phyloP scores from a whole-genome alignment of 495 filamentous ascomycete genomes.

The Aspergillus taichungensis region DNA sequence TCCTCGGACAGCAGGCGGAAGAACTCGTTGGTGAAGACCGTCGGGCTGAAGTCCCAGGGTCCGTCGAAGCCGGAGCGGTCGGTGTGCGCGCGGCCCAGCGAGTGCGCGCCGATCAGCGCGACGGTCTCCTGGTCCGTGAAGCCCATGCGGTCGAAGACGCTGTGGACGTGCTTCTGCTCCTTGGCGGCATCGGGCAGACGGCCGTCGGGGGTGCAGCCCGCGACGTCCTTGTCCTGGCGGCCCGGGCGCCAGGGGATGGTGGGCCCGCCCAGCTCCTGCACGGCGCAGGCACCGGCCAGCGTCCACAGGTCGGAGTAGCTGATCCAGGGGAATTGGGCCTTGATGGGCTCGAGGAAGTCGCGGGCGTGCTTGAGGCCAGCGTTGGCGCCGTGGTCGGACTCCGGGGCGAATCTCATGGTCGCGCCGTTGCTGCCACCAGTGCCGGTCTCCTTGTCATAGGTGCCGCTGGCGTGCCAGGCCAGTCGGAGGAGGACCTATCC shows the following conservation, averaged over 20 bases:
- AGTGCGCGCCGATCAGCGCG: slow-evolving; percentile 82
- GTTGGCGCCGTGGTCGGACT: slow-evolving; percentile 88
- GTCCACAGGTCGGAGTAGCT: slow-evolving; percentile 95
- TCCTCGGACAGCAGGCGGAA: slow-evolving; percentile 79
- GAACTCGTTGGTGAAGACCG: slow-evolving; percentile 89
- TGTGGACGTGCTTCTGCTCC: slow-evolving; percentile 73
- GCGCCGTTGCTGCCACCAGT: slow-evolving; percentile 95
- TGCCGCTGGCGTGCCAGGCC: slow-evolving; percentile 82
- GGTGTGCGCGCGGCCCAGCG: slow-evolving; percentile 84
- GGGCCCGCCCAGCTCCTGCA: slow-evolving; percentile 94
- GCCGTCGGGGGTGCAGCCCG: slow-evolving; percentile 87
- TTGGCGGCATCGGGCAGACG: slow-evolving; percentile 86
- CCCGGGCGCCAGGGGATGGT: slow-evolving; percentile 84
- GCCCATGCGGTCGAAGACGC: slow-evolving; percentile 95
- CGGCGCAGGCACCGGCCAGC: slow-evolving; percentile 70
- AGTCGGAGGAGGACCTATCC: slow-evolving; percentile 61
- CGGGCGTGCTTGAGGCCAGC: slow-evolving; percentile 82
- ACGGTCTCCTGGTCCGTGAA: slow-evolving; percentile 98
- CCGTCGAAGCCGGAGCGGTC: slow-evolving; percentile 84
- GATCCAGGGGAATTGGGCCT: slow-evolving; percentile 91
- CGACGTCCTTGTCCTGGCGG: slow-evolving; percentile 70
- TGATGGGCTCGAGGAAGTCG: slow-evolving; percentile 86
- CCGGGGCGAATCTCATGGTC: slow-evolving; percentile 94
- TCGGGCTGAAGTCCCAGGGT: slow-evolving; percentile 95
- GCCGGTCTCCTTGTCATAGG: slow-evolving; percentile 79